These are phyloP conservation scores for Rhodotorula graminis DNA, from an alignment of 768 basidiomycete genomes.

Conservation along the genomic window DNA sequence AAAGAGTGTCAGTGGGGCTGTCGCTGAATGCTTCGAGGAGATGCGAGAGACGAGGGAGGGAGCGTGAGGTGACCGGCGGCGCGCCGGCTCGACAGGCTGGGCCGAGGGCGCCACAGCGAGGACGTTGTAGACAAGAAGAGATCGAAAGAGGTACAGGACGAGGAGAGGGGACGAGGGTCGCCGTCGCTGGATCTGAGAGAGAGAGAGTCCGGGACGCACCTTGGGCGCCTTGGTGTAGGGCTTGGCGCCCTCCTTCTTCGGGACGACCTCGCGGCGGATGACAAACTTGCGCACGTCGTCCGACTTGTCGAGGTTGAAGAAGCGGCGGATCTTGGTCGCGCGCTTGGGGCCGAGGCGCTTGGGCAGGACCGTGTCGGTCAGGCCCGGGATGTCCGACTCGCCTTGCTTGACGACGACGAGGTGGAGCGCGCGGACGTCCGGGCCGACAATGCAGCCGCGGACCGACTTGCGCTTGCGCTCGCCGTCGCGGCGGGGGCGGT, in stretches of 20 bases:
- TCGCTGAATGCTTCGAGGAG: background rate
- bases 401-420: constrained; percentile 94
- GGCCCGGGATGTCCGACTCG: constrained; percentile 76
- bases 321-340: constrained; percentile 90
- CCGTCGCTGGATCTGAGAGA: too few species aligned
- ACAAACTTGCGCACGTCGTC: constrained; percentile 99
- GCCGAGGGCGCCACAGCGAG: too few species aligned
- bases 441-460: constrained; percentile 93
- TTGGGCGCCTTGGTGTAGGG: constrained; percentile 71
- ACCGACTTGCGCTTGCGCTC: constrained; percentile 99
- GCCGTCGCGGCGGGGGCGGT: constrained; percentile 81
- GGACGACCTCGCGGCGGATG: constrained; percentile 79
- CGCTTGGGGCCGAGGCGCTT: constrained; percentile 89
- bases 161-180: constrained; percentile 47
- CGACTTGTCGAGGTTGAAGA: constrained; percentile 97
- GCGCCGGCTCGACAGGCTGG: too few species aligned
- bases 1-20: background rate
- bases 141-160: constrained; percentile 42
- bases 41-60: background rate
- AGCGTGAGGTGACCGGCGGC: too few species aligned
- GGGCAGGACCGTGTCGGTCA: constrained; percentile 87
- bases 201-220: too few species aligned
- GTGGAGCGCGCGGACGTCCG: constrained; percentile 91
- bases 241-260: constrained; percentile 64
- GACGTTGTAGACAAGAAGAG: too few species aligned